These are phyloP conservation scores for Oryza coarctata DNA, from an alignment of 176 grass and related monocot genomes.

Conservation along the genomic window DNA sequence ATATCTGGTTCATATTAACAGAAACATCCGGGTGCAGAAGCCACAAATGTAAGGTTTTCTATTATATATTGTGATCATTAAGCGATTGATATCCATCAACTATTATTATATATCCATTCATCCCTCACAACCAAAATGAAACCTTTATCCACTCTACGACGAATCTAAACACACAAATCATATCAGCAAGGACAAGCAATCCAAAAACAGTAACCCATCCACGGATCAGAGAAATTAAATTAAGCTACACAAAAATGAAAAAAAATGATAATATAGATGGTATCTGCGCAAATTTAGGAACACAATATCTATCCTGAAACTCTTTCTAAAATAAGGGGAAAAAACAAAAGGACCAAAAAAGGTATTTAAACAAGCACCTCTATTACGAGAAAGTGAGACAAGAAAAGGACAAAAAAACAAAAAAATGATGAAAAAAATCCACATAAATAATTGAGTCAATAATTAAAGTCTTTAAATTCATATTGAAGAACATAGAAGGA, in stretches of 20 bases:
- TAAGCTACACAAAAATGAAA: background rate
- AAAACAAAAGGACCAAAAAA: background rate
- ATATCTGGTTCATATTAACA: conserved; percentile 8
- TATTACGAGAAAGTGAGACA: background rate
- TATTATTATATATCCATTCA: background rate
- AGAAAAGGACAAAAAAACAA: background rate
- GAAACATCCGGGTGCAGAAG: background rate
- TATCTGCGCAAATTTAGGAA: background rate
- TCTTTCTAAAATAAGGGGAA: background rate
- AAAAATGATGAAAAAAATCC: background rate
- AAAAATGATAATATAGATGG: background rate
- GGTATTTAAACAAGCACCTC: background rate
- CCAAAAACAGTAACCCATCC: background rate
- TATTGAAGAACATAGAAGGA: background rate
- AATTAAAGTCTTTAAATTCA: background rate
- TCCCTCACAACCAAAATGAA: background rate
- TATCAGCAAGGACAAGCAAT: background rate
- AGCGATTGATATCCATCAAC: conserved; percentile 20
- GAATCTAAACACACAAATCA: background rate
- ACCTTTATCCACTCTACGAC: background rate
- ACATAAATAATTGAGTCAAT: background rate
- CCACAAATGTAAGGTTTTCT: background rate
- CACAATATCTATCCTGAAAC: background rate
- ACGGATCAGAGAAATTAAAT: background rate
- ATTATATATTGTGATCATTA: background rate